These are phyloP conservation scores for Ogataea wickerhamii DNA, from an alignment of 805 yeast species.

Conservation along the genomic window DNA sequence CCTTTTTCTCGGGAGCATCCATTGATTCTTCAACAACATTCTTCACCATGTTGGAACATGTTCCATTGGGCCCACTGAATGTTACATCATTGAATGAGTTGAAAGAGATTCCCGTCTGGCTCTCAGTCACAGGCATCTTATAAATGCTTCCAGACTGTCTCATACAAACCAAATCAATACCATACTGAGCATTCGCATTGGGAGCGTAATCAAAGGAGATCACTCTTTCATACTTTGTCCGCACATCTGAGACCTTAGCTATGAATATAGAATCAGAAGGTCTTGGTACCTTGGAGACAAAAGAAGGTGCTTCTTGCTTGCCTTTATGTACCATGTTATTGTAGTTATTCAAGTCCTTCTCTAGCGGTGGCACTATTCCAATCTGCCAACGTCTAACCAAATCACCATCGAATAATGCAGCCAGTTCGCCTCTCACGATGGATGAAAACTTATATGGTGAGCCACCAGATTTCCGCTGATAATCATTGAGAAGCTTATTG, in stretches of 20 bases:
- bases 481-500: slow-evolving; percentile 58
- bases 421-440: slow-evolving; percentile 63
- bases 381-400: slow-evolving; percentile 77
- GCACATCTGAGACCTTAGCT: slow-evolving; percentile 68
- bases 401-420: slow-evolving; percentile 77
- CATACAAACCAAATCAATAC: slow-evolving; percentile 76
- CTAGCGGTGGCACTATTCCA: slow-evolving; percentile 48
- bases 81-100: slow-evolving; percentile 67
- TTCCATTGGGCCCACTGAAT: slow-evolving; percentile 56
- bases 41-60: slow-evolving; percentile 41
- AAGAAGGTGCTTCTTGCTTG: slow-evolving; percentile 16
- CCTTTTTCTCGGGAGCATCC: slow-evolving; percentile 8
- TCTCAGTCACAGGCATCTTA: slow-evolving; percentile 69
- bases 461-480: slow-evolving; percentile 51
- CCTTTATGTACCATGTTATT: slow-evolving; percentile 17
- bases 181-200: slow-evolving; percentile 43
- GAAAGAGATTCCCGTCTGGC: slow-evolving; percentile 59
- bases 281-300: slow-evolving; percentile 6
- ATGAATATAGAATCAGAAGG: slow-evolving; percentile 64
- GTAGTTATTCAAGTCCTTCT: slow-evolving; percentile 22
- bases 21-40: slow-evolving; percentile 23
- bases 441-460: slow-evolving; percentile 71
- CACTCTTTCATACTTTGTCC: slow-evolving; percentile 76
- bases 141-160: slow-evolving; percentile 87
- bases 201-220: slow-evolving; percentile 83